These are phyloP conservation scores for Triglochin maritima DNA, from an alignment of 106 monocot species.

Conservation along the genomic window DNA sequence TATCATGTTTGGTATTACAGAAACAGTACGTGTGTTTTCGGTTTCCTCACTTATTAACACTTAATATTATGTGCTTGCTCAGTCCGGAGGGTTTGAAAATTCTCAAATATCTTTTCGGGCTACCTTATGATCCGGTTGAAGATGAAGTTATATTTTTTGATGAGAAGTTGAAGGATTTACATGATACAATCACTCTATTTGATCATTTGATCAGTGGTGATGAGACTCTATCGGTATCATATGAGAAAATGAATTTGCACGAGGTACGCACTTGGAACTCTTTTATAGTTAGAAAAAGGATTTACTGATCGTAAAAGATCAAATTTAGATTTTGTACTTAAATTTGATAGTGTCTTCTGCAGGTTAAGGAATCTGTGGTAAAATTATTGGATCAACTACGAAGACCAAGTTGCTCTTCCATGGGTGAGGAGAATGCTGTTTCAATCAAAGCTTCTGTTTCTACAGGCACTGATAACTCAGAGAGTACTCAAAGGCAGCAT, in stretches of 20 bases:
- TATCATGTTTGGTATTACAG: too few species aligned
- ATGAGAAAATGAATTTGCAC: conserved; percentile 16
- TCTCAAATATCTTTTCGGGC: conserved; percentile 73
- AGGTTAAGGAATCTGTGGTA: conserved; percentile 53
- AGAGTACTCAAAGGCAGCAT: conserved; percentile 18
- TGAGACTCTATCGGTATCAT: conserved; percentile 15
- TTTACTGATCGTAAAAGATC: background rate
- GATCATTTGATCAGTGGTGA: conserved; percentile 29
- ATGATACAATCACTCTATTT: conserved; percentile 29
- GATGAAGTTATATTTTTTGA: conserved; percentile 9
- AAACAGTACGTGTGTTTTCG: too few species aligned
- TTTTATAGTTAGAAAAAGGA: conserved; percentile 1
- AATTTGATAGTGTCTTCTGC: background rate
- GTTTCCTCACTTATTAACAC: too few species aligned
- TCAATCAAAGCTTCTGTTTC: conserved; percentile 13
- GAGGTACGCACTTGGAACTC: conserved; percentile 26
- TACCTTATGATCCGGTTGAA: conserved; percentile 26
- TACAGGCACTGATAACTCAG: conserved; percentile 1
- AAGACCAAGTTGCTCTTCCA: conserved; percentile 17
- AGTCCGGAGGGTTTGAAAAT: conserved; percentile 30
- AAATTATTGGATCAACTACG: conserved; percentile 34
- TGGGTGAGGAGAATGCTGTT: conserved; percentile 11
- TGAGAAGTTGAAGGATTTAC: conserved; percentile 35
- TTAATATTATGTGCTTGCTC: background rate
- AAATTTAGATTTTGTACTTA: background rate